Conservation (phyloP, 768 basidiomycete genomes). For the Leccinum barrowsii region DNA sequence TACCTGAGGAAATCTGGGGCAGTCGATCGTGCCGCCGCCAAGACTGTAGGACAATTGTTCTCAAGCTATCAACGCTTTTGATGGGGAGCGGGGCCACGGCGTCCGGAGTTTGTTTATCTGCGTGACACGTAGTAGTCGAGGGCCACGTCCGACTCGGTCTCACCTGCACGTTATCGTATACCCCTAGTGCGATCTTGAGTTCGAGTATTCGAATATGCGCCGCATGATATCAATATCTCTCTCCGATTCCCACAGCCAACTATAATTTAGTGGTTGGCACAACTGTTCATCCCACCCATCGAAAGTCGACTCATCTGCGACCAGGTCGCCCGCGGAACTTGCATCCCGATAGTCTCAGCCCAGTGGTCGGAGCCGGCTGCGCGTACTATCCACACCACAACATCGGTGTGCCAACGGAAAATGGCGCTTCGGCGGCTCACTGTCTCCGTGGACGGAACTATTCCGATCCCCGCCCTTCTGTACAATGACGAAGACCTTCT, state of each 20-base stretch:
- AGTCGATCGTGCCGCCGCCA: not conserved
- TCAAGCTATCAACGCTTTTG: not conserved
- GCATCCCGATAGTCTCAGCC: not conserved
- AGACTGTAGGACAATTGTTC: not conserved
- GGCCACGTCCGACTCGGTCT: slow-evolving; percentile 1
- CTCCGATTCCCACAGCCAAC: slow-evolving; percentile 9
- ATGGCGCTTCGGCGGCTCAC: slow-evolving; percentile 61
- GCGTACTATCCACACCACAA: not conserved
- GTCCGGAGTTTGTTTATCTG: slow-evolving; percentile 22
- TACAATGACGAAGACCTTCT: slow-evolving; percentile 80
- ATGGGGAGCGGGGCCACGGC: slow-evolving; percentile 3
- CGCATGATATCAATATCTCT: not conserved
- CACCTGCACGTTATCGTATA: slow-evolving; percentile 1
- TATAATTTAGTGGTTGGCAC: slow-evolving; percentile 2
- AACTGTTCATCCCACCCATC: slow-evolving; percentile 1
- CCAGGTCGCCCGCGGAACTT: not conserved
- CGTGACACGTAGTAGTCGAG: not conserved
- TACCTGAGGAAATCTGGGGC: not conserved
- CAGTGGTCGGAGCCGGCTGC: not conserved
- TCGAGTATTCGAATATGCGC: slow-evolving; percentile 8
- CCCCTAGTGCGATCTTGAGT: slow-evolving; percentile 8
- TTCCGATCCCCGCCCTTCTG: slow-evolving; percentile 71
- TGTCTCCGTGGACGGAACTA: slow-evolving; percentile 64
- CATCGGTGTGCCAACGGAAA: not conserved
- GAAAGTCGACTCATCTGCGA: slow-evolving; percentile 8